Percentiles rank a stretch among this genome's conserved stretches.
These are phyloP conservation scores for Backusella westeae DNA, from an alignment of 192 early-diverging fungal species.

Conservation along the genomic window DNA sequence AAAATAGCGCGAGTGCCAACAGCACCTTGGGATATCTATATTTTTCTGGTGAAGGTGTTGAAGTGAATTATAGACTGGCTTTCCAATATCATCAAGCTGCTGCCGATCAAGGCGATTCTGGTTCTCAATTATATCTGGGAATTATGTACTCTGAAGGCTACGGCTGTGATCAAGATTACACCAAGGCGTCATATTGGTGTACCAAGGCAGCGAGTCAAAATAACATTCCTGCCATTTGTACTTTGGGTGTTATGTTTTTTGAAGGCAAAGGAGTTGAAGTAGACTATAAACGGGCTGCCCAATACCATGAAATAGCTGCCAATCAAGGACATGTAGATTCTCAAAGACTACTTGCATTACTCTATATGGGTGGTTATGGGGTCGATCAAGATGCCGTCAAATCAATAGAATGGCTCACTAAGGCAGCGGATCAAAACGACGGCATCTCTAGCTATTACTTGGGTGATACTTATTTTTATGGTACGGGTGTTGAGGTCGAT, in stretches of 20 bases:
- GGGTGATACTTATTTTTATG: neutral
- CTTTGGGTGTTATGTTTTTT: neutral
- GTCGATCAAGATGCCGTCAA: neutral
- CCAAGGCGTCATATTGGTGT: no score
- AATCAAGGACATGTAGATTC: conserved; percentile 6
- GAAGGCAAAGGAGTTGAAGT: neutral
- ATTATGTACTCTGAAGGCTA: no score
- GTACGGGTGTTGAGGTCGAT: neutral
- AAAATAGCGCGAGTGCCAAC: neutral
- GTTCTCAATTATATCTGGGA: no score
- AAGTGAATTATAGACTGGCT: neutral
- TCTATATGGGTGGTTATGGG: neutral
- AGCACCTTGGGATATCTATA: neutral
- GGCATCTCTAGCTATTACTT: neutral
- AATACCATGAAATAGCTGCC: neutral
- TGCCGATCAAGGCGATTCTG: no score
- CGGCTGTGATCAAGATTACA: no score
- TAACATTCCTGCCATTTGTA: neutral
- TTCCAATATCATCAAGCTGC: neutral
- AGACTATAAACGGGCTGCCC: neutral
- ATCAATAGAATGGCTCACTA: neutral
- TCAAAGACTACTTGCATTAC: conserved; percentile 1
- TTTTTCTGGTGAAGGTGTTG: neutral
- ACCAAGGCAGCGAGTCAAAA: neutral
- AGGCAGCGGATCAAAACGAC: neutral